A percentile compares a stretch with the other conserved stretches of the same genome.
phyloP scores from a whole-genome alignment of 305 asterid species.

The Coffea humblotiana region DNA sequence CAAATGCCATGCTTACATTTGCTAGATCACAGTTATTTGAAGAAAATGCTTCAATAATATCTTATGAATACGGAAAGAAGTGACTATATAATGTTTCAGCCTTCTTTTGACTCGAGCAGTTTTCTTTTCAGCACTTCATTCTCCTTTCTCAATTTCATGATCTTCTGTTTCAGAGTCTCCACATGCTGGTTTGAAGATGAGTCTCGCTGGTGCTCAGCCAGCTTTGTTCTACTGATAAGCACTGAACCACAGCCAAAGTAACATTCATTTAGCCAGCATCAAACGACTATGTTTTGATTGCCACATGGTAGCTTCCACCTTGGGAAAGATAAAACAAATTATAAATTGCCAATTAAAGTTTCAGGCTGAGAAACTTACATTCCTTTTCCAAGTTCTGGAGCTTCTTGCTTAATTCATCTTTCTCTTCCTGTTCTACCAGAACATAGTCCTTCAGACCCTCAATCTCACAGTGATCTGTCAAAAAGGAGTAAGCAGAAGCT shows the following conservation, averaged over 20 bases:
- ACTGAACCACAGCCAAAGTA: constrained; percentile 21
- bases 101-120: constrained; percentile 13
- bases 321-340: not conserved
- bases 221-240: constrained; percentile 33
- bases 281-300: not conserved
- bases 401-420: constrained; percentile 35
- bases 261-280: not conserved
- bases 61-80: not conserved
- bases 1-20: not conserved
- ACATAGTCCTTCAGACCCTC: constrained; percentile 46
- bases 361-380: constrained; percentile 25
- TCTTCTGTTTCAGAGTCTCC: constrained; percentile 42
- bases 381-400: constrained; percentile 41
- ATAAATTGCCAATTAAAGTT: not conserved
- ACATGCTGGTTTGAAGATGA: constrained; percentile 34
- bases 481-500: constrained; percentile 8
- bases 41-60: not conserved
- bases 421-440: constrained; percentile 42
- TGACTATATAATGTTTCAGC: not conserved
- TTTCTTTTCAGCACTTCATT: constrained; percentile 39
- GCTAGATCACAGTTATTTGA: not conserved
- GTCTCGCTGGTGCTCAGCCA: constrained; percentile 35
- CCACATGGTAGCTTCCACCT: not conserved
- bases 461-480: constrained; percentile 39
- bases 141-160: constrained; percentile 45